Evolutionary conservation across 2,329 filamentous ascomycete genomes (phyloP), one percentile per base, ranked within the genome.

Genomic region (Alternaria sp.): DNA sequence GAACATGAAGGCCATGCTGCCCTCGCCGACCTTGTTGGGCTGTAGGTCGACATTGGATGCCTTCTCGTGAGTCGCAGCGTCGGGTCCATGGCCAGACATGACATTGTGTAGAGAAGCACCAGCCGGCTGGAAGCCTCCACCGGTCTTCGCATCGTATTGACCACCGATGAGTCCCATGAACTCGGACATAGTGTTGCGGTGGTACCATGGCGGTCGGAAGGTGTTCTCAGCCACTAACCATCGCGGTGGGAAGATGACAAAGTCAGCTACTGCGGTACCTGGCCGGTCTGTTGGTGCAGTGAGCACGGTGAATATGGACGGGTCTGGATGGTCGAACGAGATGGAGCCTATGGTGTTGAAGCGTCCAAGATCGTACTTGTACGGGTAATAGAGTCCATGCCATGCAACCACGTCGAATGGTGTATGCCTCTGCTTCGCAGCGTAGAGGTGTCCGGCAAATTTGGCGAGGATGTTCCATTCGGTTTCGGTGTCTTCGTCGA

Each of bases 321-420:
- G 89, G 67, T 91, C 89, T 4, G 87, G 87, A 66, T 91, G 89
- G 72, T 91, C 89, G 69, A 84, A 86, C 8, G 83, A 86, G 54
- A 88, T 85, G 65, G 82, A 84, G 54, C 86, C 88, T 49, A 86
- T 83, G 12, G 76, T 87, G 78, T 79, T 85, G 85, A 83, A 90
- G 74, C 82, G 90, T 80, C 82, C 85, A 12, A 87, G 79, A 64
- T 86, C 85, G 77, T 86, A 87, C 70, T 87, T 87, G 80, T 86
- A 87, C 1, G 85, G 85, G 57, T 88, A 87, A 69, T 90, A 90
- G 55, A 87, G 88, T n/a, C 89, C 89, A 69, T 91, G 89, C 89
- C 90, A 91, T 2, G 88, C 89, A 0, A 91, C 88, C 1, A 91
- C 89, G 68, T 92, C 89, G 71, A 91, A 92, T 0, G 90, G 90